Evolutionary conservation across 257 asterid species (phyloP).

Genomic region (Solanum neorickii): DNA sequence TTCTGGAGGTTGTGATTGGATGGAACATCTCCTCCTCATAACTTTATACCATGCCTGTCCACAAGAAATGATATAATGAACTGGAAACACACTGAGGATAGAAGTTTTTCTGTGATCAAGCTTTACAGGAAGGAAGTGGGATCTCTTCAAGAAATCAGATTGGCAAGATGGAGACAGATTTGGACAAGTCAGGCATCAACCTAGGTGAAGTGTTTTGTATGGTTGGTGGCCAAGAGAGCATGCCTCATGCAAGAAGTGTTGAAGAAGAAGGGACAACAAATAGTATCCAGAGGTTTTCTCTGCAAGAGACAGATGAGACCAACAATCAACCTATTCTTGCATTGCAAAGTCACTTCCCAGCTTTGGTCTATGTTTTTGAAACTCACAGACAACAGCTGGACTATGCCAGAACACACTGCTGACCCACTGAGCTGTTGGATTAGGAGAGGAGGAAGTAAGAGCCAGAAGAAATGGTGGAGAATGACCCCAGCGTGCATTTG

Average conservation of each 20-base stretch:
- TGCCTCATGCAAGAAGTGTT: not conserved
- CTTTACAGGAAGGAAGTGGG: not conserved
- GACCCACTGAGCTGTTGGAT: not conserved
- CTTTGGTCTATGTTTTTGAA: not conserved
- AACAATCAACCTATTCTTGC: not conserved
- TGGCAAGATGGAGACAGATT: not conserved
- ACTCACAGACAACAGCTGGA: not conserved
- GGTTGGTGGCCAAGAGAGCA: not conserved
- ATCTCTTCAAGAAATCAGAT: not conserved
- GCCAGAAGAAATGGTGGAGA: not conserved
- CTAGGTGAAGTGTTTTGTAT: not conserved
- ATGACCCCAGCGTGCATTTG: not conserved
- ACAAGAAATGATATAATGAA: not conserved
- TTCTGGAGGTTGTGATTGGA: not conserved
- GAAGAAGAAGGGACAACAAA: not conserved
- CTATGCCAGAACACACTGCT: not conserved
- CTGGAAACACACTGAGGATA: not conserved
- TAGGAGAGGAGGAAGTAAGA: not conserved
- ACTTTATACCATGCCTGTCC: not conserved
- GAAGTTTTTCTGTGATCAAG: not conserved
- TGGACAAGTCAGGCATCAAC: not conserved
- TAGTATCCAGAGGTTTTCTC: not conserved
- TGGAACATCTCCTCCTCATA: not conserved
- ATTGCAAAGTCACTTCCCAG: not conserved
- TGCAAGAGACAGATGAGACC: not conserved